Conservation (phyloP, 768 basidiomycete genomes). For the Trametopsis cervina region DNA sequence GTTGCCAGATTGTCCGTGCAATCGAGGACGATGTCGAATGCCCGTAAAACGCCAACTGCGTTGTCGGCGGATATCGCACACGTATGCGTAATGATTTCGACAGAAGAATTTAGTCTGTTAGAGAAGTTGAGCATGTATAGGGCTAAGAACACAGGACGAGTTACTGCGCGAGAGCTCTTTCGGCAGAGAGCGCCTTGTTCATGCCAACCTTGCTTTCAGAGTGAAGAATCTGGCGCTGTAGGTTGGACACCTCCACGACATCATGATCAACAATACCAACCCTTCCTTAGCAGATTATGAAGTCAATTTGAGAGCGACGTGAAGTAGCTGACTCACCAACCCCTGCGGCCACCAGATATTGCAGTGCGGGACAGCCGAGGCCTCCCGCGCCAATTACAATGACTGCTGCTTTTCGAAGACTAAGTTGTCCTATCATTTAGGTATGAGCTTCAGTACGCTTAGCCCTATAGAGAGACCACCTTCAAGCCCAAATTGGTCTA, state of each 20-base stretch:
- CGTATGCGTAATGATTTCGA: slow-evolving; percentile 50
- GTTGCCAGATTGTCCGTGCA: slow-evolving; percentile 94
- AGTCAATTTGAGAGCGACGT: slow-evolving; percentile 1
- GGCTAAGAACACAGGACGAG: slow-evolving; percentile 3
- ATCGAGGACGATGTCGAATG: slow-evolving; percentile 79
- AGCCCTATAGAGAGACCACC: slow-evolving; percentile 35
- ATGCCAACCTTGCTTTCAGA: slow-evolving; percentile 61
- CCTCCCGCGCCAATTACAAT: slow-evolving; percentile 94
- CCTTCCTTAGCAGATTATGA: slow-evolving; percentile 41
- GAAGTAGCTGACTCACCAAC: slow-evolving; percentile 52
- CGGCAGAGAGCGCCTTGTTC: slow-evolving; percentile 80
- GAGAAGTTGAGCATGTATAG: neutral
- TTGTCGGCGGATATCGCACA: slow-evolving; percentile 53
- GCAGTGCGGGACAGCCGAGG: slow-evolving; percentile 90
- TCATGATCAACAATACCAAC: slow-evolving; percentile 90
- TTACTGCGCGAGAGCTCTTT: slow-evolving; percentile 59
- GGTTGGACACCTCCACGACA: slow-evolving; percentile 79
- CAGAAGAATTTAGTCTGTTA: slow-evolving; percentile 64
- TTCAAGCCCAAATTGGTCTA: slow-evolving; percentile 80
- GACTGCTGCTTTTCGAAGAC: slow-evolving; percentile 66
- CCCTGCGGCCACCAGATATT: slow-evolving; percentile 90
- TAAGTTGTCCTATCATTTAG: slow-evolving; percentile 68
- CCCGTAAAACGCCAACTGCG: slow-evolving; percentile 49
- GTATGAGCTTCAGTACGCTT: neutral
- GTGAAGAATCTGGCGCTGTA: slow-evolving; percentile 92